Evolutionary conservation across 192 early-diverging fungal genomes (phyloP).

Genomic region (Linderina pennispora): DNA sequence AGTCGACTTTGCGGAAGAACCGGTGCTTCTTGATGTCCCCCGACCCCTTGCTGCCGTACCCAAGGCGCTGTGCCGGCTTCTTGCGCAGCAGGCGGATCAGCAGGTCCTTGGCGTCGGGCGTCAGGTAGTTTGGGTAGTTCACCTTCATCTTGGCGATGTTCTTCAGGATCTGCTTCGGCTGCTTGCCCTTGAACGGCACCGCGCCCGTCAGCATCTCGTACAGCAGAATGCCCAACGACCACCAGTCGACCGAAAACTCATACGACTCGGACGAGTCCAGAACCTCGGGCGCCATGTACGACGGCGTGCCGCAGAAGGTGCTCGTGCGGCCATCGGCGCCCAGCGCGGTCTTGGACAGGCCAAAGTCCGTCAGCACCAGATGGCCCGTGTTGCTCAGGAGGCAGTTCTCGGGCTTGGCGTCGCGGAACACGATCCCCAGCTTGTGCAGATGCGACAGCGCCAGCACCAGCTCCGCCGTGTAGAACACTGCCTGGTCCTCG

Average conservation of each 20-base stretch:
- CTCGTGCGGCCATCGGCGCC: conserved; percentile 51
- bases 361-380: conserved; percentile 90
- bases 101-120: conserved; percentile 72
- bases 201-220: conserved; percentile 88
- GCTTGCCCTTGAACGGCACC: conserved; percentile 73
- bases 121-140: conserved; percentile 72
- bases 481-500: conserved; percentile 84
- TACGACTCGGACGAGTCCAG: conserved; percentile 51
- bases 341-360: conserved; percentile 69
- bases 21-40: conserved; percentile 50
- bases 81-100: conserved; percentile 61
- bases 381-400: conserved; percentile 72
- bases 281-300: conserved; percentile 84
- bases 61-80: conserved; percentile 55
- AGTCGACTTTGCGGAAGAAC: conserved; percentile 72
- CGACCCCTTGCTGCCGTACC: conserved; percentile 31
- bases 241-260: conserved; percentile 81
- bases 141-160: conserved; percentile 79
- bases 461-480: conserved; percentile 79
- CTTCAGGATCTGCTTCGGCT: conserved; percentile 79
- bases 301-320: conserved; percentile 86
- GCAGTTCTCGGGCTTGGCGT: conserved; percentile 71
- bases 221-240: conserved; percentile 84
- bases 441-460: conserved; percentile 84
- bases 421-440: conserved; percentile 86